Conservation (phyloP, 2,329 filamentous ascomycete species). For the Penicillium sp. region DNA sequence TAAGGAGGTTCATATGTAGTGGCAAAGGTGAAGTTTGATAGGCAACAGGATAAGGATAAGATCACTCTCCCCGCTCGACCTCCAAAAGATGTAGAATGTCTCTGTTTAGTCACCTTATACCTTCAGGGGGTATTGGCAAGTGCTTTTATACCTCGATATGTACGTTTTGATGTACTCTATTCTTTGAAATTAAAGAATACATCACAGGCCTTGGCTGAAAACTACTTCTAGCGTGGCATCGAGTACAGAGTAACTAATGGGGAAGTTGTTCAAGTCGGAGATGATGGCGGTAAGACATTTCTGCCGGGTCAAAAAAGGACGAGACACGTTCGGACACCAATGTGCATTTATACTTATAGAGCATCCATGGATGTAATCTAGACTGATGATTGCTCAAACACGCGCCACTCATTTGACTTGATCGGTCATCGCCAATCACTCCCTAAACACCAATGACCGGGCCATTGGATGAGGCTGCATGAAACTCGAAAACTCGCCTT, state of each 20-base stretch:
- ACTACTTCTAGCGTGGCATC: too few species aligned
- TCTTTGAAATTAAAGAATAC: too few species aligned
- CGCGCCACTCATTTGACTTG: not conserved
- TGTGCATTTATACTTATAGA: not conserved
- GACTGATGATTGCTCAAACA: not conserved
- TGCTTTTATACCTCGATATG: too few species aligned
- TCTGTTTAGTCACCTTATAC: too few species aligned
- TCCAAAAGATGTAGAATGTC: not conserved
- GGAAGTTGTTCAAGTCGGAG: too few species aligned
- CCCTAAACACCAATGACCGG: slow-evolving; percentile 19
- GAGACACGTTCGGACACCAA: not conserved
- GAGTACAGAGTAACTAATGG: too few species aligned
- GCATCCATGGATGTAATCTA: not conserved
- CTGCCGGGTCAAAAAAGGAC: too few species aligned
- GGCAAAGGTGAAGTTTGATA: not conserved
- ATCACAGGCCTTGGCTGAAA: too few species aligned
- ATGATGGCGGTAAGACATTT: too few species aligned
- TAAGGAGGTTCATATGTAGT: slow-evolving; percentile 5
- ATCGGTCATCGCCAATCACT: not conserved
- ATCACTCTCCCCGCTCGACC: slow-evolving; percentile 7
- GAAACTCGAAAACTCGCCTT: slow-evolving; percentile 16
- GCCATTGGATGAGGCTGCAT: slow-evolving; percentile 9
- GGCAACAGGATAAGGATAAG: slow-evolving; percentile 3
- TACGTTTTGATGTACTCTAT: too few species aligned
- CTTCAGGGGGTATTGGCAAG: too few species aligned